Evolutionary conservation across 2,329 filamentous ascomycete species (phyloP), one percentile per base, ranked within the genome.

Genomic region (Trichoderma cornu-damae): DNA sequence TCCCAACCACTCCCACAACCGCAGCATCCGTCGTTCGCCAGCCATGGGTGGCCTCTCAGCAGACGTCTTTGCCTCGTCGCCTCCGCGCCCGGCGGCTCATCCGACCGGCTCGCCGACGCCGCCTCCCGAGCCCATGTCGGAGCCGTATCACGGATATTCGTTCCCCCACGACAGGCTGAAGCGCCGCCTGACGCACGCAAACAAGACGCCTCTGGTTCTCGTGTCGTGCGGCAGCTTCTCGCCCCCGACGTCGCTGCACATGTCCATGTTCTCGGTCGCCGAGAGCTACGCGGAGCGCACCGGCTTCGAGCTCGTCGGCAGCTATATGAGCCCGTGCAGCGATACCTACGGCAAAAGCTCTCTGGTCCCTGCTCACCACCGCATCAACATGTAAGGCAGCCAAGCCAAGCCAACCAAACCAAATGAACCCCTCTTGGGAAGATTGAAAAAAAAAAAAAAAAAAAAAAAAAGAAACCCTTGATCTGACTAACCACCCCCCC

Each of bases 201-300:
- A 74, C 60, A 83, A 80, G 69, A 84, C 77, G 16, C 85, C 85
- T n/a, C 75, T 88, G 24, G 82, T 87, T 3, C 79, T 87, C 52
- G 82, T 87, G 48, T 84, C 84, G 42, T 87, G 84, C 65, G 84
- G 81, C 48, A 81, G 78, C 67, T 90, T 89, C 72, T 88, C 84
- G 0, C 87, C 87, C n/a, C 83, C 86, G 54, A 88, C 85, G 3
- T 87, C 86, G 66, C 79, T 90, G 26, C 88, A 92, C 69, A 75
- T 92, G 61, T 85, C 88, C 69, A 91, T 92, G 86, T 91, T 92
- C 68, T 87, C 89, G 67, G 88, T 92, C 83, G 88, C 88, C 2
- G 83, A 85, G 65, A 88, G 91, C 72, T 90, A 85, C 70, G 85
- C 84, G 63, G 83, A 86, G 70, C 86, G 84, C 69, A 64, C 61